phyloP scores from a whole-genome alignment of 2,329 filamentous ascomycete species.

The Peltaster fructicola region DNA sequence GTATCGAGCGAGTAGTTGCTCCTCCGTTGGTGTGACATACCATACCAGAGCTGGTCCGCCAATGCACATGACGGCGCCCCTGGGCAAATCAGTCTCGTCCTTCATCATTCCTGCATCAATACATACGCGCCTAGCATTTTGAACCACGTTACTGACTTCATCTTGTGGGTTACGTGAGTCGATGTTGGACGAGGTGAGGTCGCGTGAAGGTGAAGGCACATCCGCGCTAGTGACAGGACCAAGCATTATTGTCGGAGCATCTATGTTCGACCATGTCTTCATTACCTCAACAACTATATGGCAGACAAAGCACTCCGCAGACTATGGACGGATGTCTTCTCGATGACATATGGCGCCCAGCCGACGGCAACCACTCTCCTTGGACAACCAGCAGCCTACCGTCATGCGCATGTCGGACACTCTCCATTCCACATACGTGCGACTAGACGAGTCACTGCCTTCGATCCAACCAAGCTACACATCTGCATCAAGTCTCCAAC shows the following conservation, averaged over 20 bases:
- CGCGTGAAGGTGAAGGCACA: not conserved
- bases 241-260: not conserved
- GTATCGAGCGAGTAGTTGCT: constrained; percentile 78
- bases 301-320: no score
- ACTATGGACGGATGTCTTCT: no score
- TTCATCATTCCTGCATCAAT: constrained; percentile 5
- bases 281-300: not conserved
- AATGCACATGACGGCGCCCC: constrained; percentile 52
- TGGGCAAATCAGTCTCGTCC: constrained; percentile 20
- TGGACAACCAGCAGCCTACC: no score
- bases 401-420: no score
- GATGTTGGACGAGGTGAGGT: not conserved
- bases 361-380: no score
- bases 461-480: constrained; percentile 27
- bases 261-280: not conserved
- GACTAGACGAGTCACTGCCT: constrained; percentile 7
- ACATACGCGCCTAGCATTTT: constrained; percentile 59
- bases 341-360: no score
- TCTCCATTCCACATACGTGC: constrained; percentile 20
- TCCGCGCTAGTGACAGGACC: constrained; percentile 1
- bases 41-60: constrained; percentile 74
- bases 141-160: constrained; percentile 33
- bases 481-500: constrained; percentile 25
- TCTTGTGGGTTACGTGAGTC: constrained; percentile 15
- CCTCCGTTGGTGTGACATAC: constrained; percentile 68